These are phyloP conservation scores for Botrytis squamosa DNA, from an alignment of 2,329 filamentous ascomycete genomes.

Conservation along the genomic window DNA sequence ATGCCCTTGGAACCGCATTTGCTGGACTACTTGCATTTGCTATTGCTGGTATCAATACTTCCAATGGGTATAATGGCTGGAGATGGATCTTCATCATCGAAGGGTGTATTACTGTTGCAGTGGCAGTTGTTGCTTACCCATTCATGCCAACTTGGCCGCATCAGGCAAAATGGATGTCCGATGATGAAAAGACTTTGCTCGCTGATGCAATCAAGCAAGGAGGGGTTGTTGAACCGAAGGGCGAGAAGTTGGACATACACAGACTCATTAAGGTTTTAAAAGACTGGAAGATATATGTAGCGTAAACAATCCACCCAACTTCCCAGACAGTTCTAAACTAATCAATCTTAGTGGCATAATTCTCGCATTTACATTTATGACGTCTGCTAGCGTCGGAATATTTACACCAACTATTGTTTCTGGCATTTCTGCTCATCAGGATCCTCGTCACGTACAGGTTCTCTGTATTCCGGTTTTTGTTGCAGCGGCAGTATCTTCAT, in stretches of 20 bases:
- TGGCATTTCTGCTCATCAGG: background rate
- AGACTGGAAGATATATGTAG: background rate
- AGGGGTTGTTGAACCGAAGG: background rate
- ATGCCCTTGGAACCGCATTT: background rate
- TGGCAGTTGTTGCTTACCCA: background rate
- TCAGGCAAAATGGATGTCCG: background rate
- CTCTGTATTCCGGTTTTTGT: background rate
- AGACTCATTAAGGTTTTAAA: background rate
- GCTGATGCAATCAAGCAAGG: background rate
- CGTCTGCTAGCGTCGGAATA: background rate
- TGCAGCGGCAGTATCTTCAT: background rate
- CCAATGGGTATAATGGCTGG: background rate
- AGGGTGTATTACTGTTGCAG: background rate
- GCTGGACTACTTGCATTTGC: constrained; percentile 3
- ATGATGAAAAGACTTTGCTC: background rate
- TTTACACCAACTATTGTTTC: background rate
- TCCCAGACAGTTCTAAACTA: background rate
- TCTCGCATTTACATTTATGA: background rate
- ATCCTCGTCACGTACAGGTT: background rate
- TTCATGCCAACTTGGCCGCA: background rate
- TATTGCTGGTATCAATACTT: background rate
- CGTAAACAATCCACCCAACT: background rate
- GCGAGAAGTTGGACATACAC: background rate
- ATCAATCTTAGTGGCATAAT: background rate
- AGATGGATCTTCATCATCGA: constrained; percentile 8